A percentile compares a stretch with the other conserved stretches of the same genome.
These are phyloP conservation scores for Penicillium lividum DNA, from an alignment of 495 filamentous ascomycete species.

Conservation along the genomic window DNA sequence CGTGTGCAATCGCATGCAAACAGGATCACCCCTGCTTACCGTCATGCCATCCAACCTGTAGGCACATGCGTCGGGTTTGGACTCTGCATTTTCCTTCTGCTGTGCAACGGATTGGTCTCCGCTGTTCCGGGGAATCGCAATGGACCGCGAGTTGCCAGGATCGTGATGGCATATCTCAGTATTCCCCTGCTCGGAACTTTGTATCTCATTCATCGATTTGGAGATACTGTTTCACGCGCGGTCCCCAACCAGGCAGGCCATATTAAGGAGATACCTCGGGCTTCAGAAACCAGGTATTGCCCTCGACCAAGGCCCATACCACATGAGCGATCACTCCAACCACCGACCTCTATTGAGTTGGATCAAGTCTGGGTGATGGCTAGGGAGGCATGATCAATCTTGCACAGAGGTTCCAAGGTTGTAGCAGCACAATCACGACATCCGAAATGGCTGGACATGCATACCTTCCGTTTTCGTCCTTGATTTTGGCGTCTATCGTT, in stretches of 20 bases:
- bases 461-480: not conserved
- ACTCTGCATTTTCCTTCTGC: slow-evolving; percentile 46
- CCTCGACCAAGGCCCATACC: not conserved
- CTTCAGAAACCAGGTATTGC: not conserved
- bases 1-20: slow-evolving; percentile 46
- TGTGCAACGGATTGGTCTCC: slow-evolving; percentile 56
- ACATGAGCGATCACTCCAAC: slow-evolving; percentile 2
- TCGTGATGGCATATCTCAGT: slow-evolving; percentile 62
- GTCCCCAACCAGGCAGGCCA: slow-evolving; percentile 2
- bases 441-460: not conserved
- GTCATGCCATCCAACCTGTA: slow-evolving; percentile 52
- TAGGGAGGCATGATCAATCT: slow-evolving; percentile 7
- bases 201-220: slow-evolving; percentile 22
- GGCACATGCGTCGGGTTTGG: slow-evolving; percentile 51
- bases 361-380: slow-evolving; percentile 19
- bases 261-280: not conserved
- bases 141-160: slow-evolving; percentile 43
- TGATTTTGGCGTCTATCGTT: not conserved
- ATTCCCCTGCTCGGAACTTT: slow-evolving; percentile 58
- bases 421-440: not conserved
- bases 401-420: not conserved
- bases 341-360: slow-evolving; percentile 11
- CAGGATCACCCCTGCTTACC: slow-evolving; percentile 41
- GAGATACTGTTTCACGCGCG: slow-evolving; percentile 9
- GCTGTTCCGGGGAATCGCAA: slow-evolving; percentile 44